A percentile compares a stretch with the other conserved stretches of the same genome.
Conservation (phyloP, 2,329 filamentous ascomycete genomes). For the Hansfordia pulvinata region DNA sequence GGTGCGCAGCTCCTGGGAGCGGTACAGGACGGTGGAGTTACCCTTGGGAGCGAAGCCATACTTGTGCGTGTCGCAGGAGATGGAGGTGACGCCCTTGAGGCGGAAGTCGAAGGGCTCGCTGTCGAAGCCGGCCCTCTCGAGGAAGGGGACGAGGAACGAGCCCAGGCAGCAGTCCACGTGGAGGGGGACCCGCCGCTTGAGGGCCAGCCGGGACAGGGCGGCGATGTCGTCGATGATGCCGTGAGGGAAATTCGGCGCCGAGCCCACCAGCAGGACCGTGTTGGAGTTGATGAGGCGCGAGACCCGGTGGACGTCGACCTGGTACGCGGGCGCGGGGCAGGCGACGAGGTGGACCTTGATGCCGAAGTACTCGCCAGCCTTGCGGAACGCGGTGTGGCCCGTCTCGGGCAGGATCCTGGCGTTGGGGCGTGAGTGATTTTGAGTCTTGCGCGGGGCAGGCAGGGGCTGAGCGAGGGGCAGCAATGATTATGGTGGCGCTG, state of each 20-base stretch:
- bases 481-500: no score
- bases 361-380: constrained; percentile 89
- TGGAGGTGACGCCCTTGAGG: constrained; percentile 85
- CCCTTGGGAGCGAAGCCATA: constrained; percentile 98
- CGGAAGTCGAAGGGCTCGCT: constrained; percentile 85
- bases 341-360: constrained; percentile 86
- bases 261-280: constrained; percentile 85
- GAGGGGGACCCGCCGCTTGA: constrained; percentile 67
- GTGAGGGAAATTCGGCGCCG: constrained; percentile 94
- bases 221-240: constrained; percentile 95
- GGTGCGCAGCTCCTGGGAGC: constrained; percentile 59
- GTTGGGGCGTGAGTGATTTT: no score
- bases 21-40: constrained; percentile 87
- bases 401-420: constrained; percentile 86
- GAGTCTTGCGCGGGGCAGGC: no score
- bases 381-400: constrained; percentile 90
- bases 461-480: no score
- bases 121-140: constrained; percentile 88
- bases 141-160: constrained; percentile 85
- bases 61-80: constrained; percentile 96
- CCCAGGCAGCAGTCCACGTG: constrained; percentile 98
- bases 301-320: constrained; percentile 68
- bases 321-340: constrained; percentile 75
- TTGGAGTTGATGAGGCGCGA: constrained; percentile 84
- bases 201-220: constrained; percentile 68